These are phyloP conservation scores for Chlamydomonas reinhardtii DNA, from an alignment of 163 green algal species.

Conservation along the genomic window DNA sequence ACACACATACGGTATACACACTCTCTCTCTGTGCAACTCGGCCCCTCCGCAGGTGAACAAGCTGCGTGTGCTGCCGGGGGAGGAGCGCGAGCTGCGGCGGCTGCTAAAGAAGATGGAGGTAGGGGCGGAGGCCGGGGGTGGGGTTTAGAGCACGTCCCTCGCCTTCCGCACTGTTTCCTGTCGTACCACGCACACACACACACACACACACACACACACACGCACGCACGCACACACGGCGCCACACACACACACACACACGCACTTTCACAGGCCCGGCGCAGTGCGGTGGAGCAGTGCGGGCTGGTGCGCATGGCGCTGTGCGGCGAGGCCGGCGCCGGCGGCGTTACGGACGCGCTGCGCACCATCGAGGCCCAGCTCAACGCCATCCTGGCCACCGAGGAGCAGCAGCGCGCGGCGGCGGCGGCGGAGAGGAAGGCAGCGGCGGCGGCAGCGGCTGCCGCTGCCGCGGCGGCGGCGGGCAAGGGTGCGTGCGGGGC, in stretches of 20 bases:
- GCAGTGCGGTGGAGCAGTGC: conserved; percentile 60
- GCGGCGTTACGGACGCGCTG: conserved; percentile 59
- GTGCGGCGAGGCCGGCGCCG: conserved; percentile 31
- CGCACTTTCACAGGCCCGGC: conserved; percentile 44
- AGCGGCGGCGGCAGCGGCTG: background rate
- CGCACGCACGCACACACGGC: no score
- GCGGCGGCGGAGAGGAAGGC: background rate
- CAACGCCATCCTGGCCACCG: conserved; percentile 49
- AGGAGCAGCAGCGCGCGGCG: conserved; percentile 52
- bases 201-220: no score
- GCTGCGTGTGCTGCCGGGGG: conserved; percentile 61
- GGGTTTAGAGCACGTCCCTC: no score
- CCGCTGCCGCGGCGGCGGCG: background rate
- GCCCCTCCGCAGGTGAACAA: conserved; percentile 69
- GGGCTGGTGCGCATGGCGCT: conserved; percentile 48
- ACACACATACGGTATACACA: no score
- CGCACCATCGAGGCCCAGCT: conserved; percentile 64
- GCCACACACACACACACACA: no score
- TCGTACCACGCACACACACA: no score
- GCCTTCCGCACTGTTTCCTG: no score
- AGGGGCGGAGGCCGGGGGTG: background rate
- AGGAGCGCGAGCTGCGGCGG: conserved; percentile 73
- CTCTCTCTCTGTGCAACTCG: no score
- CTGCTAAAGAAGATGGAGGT: conserved; percentile 73
- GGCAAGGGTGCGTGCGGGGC: background rate